Conservation (phyloP, 2,329 filamentous ascomycete species). For the Pseudogymnoascus sp. region DNA sequence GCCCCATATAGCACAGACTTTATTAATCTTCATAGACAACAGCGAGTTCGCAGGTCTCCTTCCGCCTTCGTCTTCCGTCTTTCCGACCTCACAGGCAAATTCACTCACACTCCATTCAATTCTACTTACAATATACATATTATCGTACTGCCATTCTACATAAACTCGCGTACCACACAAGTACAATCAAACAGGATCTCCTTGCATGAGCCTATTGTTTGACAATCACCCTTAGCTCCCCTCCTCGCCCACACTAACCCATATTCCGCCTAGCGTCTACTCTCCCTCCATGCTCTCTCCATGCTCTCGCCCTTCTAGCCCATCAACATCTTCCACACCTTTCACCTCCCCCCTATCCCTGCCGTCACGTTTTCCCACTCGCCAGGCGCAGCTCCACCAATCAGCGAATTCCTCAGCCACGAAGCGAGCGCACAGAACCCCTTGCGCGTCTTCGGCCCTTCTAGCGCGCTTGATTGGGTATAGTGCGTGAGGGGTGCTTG, state of each 20-base stretch:
- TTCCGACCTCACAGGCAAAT: neutral
- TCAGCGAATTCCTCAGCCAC: neutral
- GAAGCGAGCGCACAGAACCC: constrained; percentile 1
- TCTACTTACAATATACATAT: neutral
- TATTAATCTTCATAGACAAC: neutral
- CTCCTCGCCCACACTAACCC: neutral
- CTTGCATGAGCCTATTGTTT: constrained; percentile 8
- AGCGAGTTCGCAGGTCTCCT: neutral
- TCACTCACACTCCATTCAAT: neutral
- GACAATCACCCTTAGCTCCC: neutral
- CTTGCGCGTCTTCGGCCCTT: neutral
- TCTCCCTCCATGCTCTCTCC: neutral
- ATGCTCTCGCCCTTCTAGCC: neutral
- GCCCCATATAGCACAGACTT: neutral
- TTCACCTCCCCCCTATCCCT: neutral
- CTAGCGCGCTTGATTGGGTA: neutral
- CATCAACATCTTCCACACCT: neutral
- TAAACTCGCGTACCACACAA: neutral
- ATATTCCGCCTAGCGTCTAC: neutral
- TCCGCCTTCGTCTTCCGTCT: neutral
- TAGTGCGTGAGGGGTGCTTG: neutral
- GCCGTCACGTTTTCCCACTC: neutral
- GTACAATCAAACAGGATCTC: neutral
- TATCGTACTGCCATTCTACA: neutral
- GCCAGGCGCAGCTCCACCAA: neutral